Evolutionary conservation across 768 basidiomycete species (phyloP).

Genomic region (Phylloporus scabripes): DNA sequence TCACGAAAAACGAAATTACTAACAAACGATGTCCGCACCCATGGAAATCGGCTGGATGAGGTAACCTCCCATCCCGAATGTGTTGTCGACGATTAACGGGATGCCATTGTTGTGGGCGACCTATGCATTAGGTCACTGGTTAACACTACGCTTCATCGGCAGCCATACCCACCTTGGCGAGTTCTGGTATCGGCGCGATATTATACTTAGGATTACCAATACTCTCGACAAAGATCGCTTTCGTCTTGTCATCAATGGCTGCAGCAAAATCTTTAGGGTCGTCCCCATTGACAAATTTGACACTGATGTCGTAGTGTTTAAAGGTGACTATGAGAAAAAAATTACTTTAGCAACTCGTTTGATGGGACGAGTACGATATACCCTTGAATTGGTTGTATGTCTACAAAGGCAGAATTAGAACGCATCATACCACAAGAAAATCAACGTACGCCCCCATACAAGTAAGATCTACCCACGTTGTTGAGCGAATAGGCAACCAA

Average conservation of each 20-base stretch:
- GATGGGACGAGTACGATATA: not conserved
- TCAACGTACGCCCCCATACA: slow-evolving; percentile 16
- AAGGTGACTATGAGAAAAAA: slow-evolving; percentile 13
- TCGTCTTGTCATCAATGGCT: slow-evolving; percentile 74
- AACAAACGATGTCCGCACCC: slow-evolving; percentile 73
- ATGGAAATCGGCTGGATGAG: slow-evolving; percentile 63
- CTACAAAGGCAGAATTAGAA: not conserved
- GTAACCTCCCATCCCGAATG: slow-evolving; percentile 69
- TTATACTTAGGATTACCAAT: slow-evolving; percentile 78
- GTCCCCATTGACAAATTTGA: slow-evolving; percentile 48
- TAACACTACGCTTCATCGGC: not conserved
- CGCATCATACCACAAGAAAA: not conserved
- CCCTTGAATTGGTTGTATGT: slow-evolving; percentile 21
- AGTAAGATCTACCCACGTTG: slow-evolving; percentile 7
- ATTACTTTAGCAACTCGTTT: not conserved
- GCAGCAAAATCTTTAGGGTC: slow-evolving; percentile 54
- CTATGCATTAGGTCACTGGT: slow-evolving; percentile 25
- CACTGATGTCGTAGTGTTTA: slow-evolving; percentile 9
- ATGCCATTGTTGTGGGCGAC: slow-evolving; percentile 68
- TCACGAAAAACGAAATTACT: slow-evolving; percentile 5
- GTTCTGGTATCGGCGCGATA: slow-evolving; percentile 58
- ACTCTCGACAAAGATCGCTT: slow-evolving; percentile 68
- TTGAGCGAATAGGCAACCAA: not conserved
- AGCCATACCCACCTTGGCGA: slow-evolving; percentile 51
- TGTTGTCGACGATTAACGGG: slow-evolving; percentile 79